Base-by-base conservation (phyloP, 257 asterid species). In the Nicotiana paniculata region DNA sequence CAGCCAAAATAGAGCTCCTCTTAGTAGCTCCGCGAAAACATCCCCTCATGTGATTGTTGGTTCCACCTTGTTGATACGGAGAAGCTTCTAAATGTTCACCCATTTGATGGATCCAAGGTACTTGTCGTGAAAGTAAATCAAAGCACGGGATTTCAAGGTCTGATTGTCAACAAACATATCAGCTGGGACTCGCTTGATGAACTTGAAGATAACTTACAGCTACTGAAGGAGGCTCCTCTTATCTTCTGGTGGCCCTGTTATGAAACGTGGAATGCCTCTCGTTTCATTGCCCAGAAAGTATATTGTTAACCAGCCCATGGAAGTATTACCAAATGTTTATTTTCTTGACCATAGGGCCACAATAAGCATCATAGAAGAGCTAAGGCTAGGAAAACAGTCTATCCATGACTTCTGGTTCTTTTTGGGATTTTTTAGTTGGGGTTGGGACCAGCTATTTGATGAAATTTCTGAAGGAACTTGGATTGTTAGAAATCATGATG, bases 391-490 rank as follows among this genome's bases (percentile, higher is more conserved):
- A 68, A 91, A 90, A 68, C 83, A 81, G 70, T 91, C 95, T 55
- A 86, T 89, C 59, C 17, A 84, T 10, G 97, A 91, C 83, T 93
- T 62, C 86, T 91, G 98, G 96, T 94, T 96, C 89, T 91, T 96
- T 86, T 51, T 91, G 76, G 97, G 99, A 17, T 92, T 86, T 79
- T 90, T 95, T 9, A 90, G 89, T 82, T 95, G 99, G 99, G 97
- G 89, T 46, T 90, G 97, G 94, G 93, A 91, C 69, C 99, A 95
- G 85, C 82, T 93, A 77, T 90, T 90, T 88, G 80, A 86, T 67
- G 99, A 93, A 89, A 91, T 95, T 82, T 92, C 91, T 54, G 92
- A 89, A 88, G 99, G 99, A 67, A 96, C 97, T 88, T 95, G 99
- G 99, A 87, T 85, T n/a, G 90, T 90, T 46, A 88, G 89, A 74